Evolutionary conservation across 345 rosid genomes (phyloP).

Genomic region (Camelina laxa): DNA sequence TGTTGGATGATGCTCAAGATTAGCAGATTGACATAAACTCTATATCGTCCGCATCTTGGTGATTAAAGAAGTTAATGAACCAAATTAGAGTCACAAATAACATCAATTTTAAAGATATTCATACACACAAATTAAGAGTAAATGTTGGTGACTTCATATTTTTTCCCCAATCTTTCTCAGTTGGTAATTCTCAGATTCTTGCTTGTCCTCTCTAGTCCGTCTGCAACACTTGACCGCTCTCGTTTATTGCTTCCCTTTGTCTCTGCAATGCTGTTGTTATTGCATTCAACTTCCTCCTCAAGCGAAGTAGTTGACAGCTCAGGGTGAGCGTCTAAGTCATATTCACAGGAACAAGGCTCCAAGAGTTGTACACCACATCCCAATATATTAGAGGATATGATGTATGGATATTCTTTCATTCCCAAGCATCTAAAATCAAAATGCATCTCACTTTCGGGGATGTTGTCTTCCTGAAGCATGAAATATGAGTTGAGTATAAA

Average conservation of each 20-base stretch:
- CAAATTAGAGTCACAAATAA: neutral
- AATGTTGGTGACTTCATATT: neutral
- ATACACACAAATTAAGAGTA: neutral
- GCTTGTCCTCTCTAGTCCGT: neutral
- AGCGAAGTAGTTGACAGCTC: neutral
- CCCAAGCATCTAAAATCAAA: slow-evolving; percentile 10
- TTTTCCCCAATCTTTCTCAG: neutral
- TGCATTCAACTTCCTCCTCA: neutral
- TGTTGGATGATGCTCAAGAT: neutral
- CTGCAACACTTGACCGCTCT: slow-evolving; percentile 6
- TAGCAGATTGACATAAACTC: neutral
- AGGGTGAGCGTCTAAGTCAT: neutral
- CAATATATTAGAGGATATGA: neutral
- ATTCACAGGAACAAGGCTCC: slow-evolving; percentile 9
- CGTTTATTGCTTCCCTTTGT: slow-evolving; percentile 10
- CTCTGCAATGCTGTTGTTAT: neutral
- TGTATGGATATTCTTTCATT: neutral
- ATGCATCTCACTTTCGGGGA: neutral
- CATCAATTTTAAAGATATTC: neutral
- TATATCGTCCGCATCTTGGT: neutral
- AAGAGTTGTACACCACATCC: slow-evolving; percentile 10
- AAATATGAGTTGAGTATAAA: neutral
- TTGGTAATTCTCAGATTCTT: neutral
- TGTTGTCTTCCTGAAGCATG: neutral
- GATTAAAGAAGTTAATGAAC: neutral